These are phyloP conservation scores for Alternaria triticina DNA, from an alignment of 2,329 filamentous ascomycete species.

Conservation along the genomic window DNA sequence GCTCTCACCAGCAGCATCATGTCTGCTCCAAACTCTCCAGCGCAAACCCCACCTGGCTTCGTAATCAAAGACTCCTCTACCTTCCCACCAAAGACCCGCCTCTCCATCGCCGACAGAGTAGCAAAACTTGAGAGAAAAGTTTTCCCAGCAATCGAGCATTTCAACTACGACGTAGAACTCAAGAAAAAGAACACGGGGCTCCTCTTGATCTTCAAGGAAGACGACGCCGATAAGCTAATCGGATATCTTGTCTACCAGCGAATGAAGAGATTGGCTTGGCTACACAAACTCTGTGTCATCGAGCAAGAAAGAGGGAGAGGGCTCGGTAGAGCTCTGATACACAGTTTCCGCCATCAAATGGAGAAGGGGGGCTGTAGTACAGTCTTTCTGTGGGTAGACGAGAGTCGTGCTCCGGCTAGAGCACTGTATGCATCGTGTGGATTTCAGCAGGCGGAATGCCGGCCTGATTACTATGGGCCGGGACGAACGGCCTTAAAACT, in stretches of 20 bases:
- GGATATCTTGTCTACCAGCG: constrained; percentile 51
- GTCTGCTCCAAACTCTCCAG: background rate
- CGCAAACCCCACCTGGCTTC: constrained; percentile 12
- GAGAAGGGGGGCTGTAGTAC: constrained; percentile 55
- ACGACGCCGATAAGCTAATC: constrained; percentile 36
- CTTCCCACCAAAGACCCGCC: constrained; percentile 28
- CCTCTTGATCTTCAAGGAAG: constrained; percentile 39
- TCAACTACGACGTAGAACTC: constrained; percentile 56
- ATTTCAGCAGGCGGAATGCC: constrained; percentile 55
- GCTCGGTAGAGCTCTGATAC: constrained; percentile 55
- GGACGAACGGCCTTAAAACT: constrained; percentile 52
- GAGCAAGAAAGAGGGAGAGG: constrained; percentile 55
- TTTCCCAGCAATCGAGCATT: constrained; percentile 59
- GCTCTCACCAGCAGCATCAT: constrained; percentile 1
- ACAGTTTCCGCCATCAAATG: constrained; percentile 52
- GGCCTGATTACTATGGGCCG: constrained; percentile 58
- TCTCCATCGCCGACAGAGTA: constrained; percentile 24
- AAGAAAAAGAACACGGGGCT: constrained; percentile 58
- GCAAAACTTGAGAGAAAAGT: constrained; percentile 56
- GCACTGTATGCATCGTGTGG: constrained; percentile 54
- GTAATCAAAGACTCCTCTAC: constrained; percentile 21
- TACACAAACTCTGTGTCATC: constrained; percentile 61
- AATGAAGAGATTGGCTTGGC: constrained; percentile 46
- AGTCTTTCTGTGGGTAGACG: constrained; percentile 61
- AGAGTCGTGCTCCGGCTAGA: constrained; percentile 53